Percentiles rank a stretch among this genome's conserved stretches.
phyloP scores from a whole-genome alignment of 2,329 filamentous ascomycete genomes.

The Cytospora piceae region DNA sequence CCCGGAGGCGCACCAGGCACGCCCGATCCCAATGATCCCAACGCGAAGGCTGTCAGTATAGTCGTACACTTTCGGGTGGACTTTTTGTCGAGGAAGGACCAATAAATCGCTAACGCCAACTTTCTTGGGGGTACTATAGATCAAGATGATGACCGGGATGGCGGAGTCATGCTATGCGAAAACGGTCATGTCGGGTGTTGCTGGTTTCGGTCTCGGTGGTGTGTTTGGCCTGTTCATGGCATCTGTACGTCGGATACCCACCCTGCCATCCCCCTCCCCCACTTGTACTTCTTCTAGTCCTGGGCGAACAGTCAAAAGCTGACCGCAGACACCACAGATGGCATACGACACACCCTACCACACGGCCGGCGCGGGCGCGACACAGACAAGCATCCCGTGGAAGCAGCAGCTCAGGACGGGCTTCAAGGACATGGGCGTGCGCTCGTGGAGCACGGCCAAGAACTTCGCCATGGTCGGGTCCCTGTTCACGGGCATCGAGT shows the following conservation, averaged over 20 bases:
- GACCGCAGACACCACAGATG: constrained; percentile 65
- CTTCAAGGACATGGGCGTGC: constrained; percentile 91
- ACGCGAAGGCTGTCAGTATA: constrained; percentile 44
- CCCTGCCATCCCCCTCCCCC: constrained; percentile 5
- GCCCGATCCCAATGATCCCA: constrained; percentile 51
- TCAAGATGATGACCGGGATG: constrained; percentile 57
- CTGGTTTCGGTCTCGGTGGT: constrained; percentile 92
- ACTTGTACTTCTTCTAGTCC: constrained; percentile 1
- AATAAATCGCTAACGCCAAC: background rate
- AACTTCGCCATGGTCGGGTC: constrained; percentile 95
- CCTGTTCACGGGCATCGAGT: constrained; percentile 91
- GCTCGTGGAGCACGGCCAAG: constrained; percentile 82
- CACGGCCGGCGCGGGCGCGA: constrained; percentile 43
- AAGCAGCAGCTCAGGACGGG: constrained; percentile 82
- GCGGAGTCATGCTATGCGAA: constrained; percentile 93
- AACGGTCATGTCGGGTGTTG: constrained; percentile 84
- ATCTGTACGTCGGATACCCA: constrained; percentile 62
- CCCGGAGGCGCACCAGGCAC: constrained; percentile 34
- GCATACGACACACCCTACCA: constrained; percentile 93
- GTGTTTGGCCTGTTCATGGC: constrained; percentile 98
- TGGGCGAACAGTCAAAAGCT: background rate
- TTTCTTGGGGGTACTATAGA: constrained; percentile 14
- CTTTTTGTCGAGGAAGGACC: background rate
- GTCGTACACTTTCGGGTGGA: background rate
- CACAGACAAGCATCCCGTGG: constrained; percentile 64